Base-by-base conservation (phyloP, 2,329 filamentous ascomycete genomes). In the Teratosphaeria gauchensis region DNA sequence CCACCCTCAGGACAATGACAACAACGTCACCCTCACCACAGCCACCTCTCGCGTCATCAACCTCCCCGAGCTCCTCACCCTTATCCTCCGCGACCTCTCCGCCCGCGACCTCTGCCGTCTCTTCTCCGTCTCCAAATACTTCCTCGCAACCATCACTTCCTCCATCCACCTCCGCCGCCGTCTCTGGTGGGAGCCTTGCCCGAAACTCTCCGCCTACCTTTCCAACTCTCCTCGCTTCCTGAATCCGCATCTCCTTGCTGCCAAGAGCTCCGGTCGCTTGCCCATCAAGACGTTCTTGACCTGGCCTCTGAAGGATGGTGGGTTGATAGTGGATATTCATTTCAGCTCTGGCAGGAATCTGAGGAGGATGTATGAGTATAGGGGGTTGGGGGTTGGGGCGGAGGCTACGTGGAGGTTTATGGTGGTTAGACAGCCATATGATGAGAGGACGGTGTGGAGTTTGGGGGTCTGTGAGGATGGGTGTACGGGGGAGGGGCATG, bases 31-130 rank as follows among this genome's bases (percentile, higher is more conserved):
- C 2, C 53, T 53, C 42, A 16, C 48, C 46, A 33, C 12, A 14
- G 24, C 56, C 9, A 31, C 46, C 3, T 14, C 21, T 11, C 24
- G 16, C 33, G 51, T 46, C 31, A 6, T 58, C 52, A 11, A 28
- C 51, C 30, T 54, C 19, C 56, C 56, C 33, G 56, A 58, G 24
- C 56, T 58, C 21, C 51, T 53, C 51, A 31, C 42, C 11, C 19
- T 32, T 8, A 48, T 58, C 56, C 51, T 58, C 8, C 32, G 53
- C 31, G 5, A 58, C 31, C 51, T 58, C 11, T 4, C 42, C 51
- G 38, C 33, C 19, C 32, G 30, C 19, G n/a, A 31, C 16, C 31
- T 58, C n/a, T 52, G 53, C 11, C 56, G 53, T 31, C 24, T 21
- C 33, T 33, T 54, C 28, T 51, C 31, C 31, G 19, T 33, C 32